Percentiles rank a stretch among this genome's conserved stretches.
Conservation (phyloP, 495 filamentous ascomycete species). For the Letharia columbiana region DNA sequence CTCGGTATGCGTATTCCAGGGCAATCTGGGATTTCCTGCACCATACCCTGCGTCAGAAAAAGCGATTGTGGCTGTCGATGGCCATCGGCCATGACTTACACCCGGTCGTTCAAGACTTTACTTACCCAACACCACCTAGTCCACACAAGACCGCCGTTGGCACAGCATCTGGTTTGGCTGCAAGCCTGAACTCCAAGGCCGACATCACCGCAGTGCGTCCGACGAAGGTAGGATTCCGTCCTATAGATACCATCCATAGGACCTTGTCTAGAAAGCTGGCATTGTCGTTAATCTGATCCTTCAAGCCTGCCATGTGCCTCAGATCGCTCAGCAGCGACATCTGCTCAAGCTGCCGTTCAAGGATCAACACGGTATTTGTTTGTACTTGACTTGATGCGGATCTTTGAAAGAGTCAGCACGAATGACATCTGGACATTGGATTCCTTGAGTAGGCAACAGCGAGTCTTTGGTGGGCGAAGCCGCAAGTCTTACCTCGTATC, state of each 20-base stretch:
- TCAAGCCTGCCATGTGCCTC: constrained; percentile 4
- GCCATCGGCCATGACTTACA: not conserved
- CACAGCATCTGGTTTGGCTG: constrained; percentile 5
- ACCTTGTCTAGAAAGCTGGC: constrained; percentile 5
- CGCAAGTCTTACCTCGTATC: not conserved
- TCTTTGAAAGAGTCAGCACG: not conserved
- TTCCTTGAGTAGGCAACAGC: not conserved
- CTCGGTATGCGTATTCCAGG: constrained; percentile 39
- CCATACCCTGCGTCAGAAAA: not conserved
- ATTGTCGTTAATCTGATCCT: constrained; percentile 14
- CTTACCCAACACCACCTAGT: constrained; percentile 22
- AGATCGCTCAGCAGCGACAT: constrained; percentile 14
- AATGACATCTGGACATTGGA: not conserved
- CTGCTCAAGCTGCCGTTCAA: constrained; percentile 14
- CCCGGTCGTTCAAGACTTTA: not conserved
- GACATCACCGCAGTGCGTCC: constrained; percentile 4
- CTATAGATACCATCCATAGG: constrained; percentile 13
- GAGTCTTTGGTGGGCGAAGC: not conserved
- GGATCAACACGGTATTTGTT: constrained; percentile 7
- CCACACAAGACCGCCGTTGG: constrained; percentile 12
- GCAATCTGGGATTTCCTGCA: constrained; percentile 43
- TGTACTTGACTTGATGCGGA: constrained; percentile 8
- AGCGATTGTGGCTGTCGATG: not conserved
- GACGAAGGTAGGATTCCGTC: constrained; percentile 9
- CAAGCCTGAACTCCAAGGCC: not conserved